phyloP scores from a whole-genome alignment of 164 flowering plant species.

The Hamamelis virginiana region DNA sequence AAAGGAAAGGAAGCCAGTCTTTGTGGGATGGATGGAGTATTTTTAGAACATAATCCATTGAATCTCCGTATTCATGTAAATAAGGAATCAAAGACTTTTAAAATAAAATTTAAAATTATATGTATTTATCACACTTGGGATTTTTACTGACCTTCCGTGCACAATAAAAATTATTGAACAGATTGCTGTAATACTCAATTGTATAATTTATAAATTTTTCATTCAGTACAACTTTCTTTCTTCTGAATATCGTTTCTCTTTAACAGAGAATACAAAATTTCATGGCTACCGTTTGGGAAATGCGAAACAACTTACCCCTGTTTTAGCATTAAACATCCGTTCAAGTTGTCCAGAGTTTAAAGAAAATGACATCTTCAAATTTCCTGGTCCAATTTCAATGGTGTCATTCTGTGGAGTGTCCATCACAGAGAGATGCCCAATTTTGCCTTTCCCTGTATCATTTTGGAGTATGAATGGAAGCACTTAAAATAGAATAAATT shows the following conservation, averaged over 20 bases:
- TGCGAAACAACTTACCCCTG: slow-evolving; percentile 51
- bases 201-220: no score
- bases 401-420: slow-evolving; percentile 41
- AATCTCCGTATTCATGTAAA: background rate
- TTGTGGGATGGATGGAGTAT: no score
- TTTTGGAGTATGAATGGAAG: background rate
- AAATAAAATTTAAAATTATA: no score
- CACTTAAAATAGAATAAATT: background rate
- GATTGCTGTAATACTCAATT: no score
- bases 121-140: no score
- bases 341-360: slow-evolving; percentile 57
- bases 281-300: background rate
- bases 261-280: no score
- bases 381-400: slow-evolving; percentile 76
- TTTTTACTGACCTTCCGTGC: no score
- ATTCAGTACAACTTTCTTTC: no score
- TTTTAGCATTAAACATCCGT: slow-evolving; percentile 57
- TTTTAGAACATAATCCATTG: background rate
- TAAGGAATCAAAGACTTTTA: no score
- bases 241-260: no score
- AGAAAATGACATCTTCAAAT: slow-evolving; percentile 75
- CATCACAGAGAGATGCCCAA: slow-evolving; percentile 17
- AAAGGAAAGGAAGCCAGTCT: no score
- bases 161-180: no score
- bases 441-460: slow-evolving; percentile 31